These are phyloP conservation scores for Naganishia kalamii DNA, from an alignment of 768 basidiomycete genomes.

Conservation along the genomic window DNA sequence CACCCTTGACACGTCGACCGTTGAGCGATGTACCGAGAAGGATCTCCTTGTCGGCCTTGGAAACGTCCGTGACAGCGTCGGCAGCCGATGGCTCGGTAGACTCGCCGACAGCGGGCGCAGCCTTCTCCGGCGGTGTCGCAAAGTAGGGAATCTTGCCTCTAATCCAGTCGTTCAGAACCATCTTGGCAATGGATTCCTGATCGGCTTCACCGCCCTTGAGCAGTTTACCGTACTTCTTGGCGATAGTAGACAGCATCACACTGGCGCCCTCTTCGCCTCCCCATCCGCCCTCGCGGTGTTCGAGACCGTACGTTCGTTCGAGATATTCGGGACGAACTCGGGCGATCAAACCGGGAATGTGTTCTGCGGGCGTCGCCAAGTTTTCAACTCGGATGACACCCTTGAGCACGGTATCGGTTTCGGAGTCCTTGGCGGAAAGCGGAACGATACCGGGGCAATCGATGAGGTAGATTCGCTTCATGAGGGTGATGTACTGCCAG, in stretches of 20 bases:
- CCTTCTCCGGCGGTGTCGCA: constrained; percentile 73
- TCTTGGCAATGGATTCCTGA: constrained; percentile 83
- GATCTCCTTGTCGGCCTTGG: constrained; percentile 39
- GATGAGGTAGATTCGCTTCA: constrained; percentile 92
- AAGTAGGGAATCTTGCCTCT: constrained; percentile 96
- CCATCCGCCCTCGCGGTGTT: constrained; percentile 45
- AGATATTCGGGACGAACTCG: constrained; percentile 92
- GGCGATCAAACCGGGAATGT: constrained; percentile 77
- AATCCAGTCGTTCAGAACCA: constrained; percentile 93
- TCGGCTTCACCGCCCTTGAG: constrained; percentile 94
- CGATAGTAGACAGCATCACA: constrained; percentile 73
- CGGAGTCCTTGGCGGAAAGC: constrained; percentile 79
- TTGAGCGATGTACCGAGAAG: constrained; percentile 58
- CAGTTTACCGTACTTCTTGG: constrained; percentile 82
- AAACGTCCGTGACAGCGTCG: background rate
- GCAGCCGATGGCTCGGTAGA: constrained; percentile 9
- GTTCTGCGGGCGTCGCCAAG: constrained; percentile 82
- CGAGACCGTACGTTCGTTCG: constrained; percentile 53
- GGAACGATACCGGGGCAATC: constrained; percentile 99
- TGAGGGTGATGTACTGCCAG: constrained; percentile 99
- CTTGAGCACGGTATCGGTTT: constrained; percentile 87
- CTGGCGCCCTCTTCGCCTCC: constrained; percentile 58
- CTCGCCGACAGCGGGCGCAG: constrained; percentile 3
- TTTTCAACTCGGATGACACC: constrained; percentile 95
- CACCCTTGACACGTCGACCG: constrained; percentile 52